Base-by-base conservation (phyloP, 1,284 basidiomycete species). In the Leccinum glutinopallens region DNA sequence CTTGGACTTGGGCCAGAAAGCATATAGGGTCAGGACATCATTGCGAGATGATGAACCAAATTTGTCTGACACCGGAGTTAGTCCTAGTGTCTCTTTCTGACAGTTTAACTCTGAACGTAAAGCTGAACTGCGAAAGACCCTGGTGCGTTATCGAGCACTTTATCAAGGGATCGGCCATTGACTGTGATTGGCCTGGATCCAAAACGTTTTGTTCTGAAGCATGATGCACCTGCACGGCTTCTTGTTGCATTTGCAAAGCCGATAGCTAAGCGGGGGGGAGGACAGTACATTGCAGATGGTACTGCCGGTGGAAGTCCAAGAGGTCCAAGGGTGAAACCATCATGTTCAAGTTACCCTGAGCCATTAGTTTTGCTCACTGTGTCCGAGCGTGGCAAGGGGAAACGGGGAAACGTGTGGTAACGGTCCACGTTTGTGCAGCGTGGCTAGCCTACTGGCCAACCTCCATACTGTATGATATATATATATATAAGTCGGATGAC, bases 361-460 rank as follows among this genome's bases (percentile, higher is more conserved):
- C 66, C 59, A 33, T 59, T 5, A 41, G 29, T 5, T 19, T 10
- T 46, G n/a, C n/a, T n/a, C n/a, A n/a, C n/a, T n/a, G n/a, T n/a
- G n/a, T n/a, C n/a, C n/a, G n/a, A n/a, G n/a, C n/a, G n/a, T n/a
- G 43, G 46, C 46, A 19, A 19, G n/a, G 46, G n/a, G 43, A 15
- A 25, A 25, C 29, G n/a, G n/a, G n/a, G n/a, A n/a, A n/a, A n/a
- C n/a, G 22, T 51, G 7, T 15, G 49, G 49, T 13, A 22, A 51
- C 13, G n/a, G 17, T 17, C 55, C 55, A 68, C 72, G 72, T 65
- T 72, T 39, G 41, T 35, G 29, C 69, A 62, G 63, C 69, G 61
- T 71, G 69, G 61, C 33, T 43, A 15, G 35, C 9, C 4, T 13
- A n/a, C n/a, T n/a, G n/a, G n/a, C n/a, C n/a, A n/a, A n/a, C n/a